These are phyloP conservation scores for Stagonosporopsis rhizophila DNA, from an alignment of 2,329 filamentous ascomycete genomes.

Conservation along the genomic window DNA sequence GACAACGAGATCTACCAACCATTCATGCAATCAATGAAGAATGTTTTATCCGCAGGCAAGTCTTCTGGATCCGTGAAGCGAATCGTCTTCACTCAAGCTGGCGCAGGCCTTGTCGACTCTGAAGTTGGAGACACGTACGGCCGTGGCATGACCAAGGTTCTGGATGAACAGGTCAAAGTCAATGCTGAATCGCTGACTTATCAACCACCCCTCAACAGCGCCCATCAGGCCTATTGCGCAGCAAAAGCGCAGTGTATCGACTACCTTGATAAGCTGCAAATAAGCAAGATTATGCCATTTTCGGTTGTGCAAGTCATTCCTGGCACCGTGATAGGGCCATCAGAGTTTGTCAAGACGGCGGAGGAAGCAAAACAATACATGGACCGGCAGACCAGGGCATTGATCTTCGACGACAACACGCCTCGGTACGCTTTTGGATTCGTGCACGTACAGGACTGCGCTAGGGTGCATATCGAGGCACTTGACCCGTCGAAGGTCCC, in stretches of 20 bases:
- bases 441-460: constrained; percentile 43
- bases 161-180: constrained; percentile 30
- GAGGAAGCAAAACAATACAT: constrained; percentile 29
- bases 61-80: constrained; percentile 35
- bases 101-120: constrained; percentile 41
- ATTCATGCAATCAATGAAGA: constrained; percentile 43
- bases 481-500: constrained; percentile 29
- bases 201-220: constrained; percentile 35
- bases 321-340: constrained; percentile 44
- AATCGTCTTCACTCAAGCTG: constrained; percentile 45
- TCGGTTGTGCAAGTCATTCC: constrained; percentile 45
- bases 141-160: constrained; percentile 36
- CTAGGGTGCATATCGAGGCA: constrained; percentile 41
- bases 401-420: constrained; percentile 40
- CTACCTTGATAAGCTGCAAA: constrained; percentile 31
- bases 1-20: constrained; percentile 45
- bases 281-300: constrained; percentile 25
- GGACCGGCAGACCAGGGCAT: constrained; percentile 43
- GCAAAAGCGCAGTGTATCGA: constrained; percentile 46
- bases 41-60: constrained; percentile 36
- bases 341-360: constrained; percentile 35
- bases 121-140: constrained; percentile 44
- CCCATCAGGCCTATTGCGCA: constrained; percentile 44
- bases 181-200: constrained; percentile 31
- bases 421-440: constrained; percentile 46